Evolutionary conservation across 2,329 filamentous ascomycete species (phyloP), one percentile per base, ranked within the genome.

Genomic region (Ceratocystiopsis brevicomis): DNA sequence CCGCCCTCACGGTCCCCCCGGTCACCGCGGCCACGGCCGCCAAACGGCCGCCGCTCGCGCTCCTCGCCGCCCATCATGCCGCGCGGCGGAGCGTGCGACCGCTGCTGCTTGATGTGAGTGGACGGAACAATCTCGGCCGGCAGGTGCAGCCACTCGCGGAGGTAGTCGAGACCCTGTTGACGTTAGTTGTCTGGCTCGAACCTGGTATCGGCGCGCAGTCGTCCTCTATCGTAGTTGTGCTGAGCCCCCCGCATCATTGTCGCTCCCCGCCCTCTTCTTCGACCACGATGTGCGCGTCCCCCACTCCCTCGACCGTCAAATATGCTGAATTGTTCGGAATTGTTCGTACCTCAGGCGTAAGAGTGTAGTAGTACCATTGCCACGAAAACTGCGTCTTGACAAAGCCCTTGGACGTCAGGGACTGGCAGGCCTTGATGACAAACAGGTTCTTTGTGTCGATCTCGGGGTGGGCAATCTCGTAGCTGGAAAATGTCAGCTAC

Each of bases 341-440:
- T 17, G 25, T 32, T 21, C 49, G 42, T 50, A 51, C 50, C 50
- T 53, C 52, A 37, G 51, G 48, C n/a, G 52, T 53, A 36, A 98
- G 81, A 69, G 90, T 95, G 81, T 98, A 98, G 83, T 98, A 98
- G 81, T 96, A 94, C 78, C 87, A 94, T 72, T 94, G 86, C 86
- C 86, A 94, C 56, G 86, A 94, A 82, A 98, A 98, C 70, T 92
- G 90, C 59, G 90, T 98, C 84, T 98, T 98, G 71, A 98, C 78
- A 69, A 48, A 96, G 65, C 88, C 88, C 66, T 90, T 88, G 57
- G 87, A 95, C 73, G 79, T 93, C 63, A 98, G 79, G 53, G 90
- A 98, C 76, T 98, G 90, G 71, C 78, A 81, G 61, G 90, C 90
- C 80, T 98, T 98, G 78, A 98, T 84, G 67, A 96, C 88, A 67